Conservation (phyloP, 1,284 basidiomycete species). For the Microstroma glucosiphilum region DNA sequence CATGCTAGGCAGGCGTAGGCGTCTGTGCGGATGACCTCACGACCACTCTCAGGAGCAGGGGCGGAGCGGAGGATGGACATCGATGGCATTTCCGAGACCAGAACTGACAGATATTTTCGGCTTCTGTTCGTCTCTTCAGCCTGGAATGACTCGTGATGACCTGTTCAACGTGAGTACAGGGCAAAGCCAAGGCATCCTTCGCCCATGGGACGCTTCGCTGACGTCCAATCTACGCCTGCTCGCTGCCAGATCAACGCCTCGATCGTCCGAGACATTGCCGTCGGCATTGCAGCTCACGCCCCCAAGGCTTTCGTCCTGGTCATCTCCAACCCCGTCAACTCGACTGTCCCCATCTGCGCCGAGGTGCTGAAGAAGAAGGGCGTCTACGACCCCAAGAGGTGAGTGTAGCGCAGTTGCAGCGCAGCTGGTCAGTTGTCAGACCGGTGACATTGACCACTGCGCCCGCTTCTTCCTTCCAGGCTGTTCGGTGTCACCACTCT, state of each 20-base stretch:
- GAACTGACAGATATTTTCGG: too few species aligned
- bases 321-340: slow-evolving; percentile 93
- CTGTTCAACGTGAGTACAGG: slow-evolving; percentile 71
- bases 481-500: slow-evolving; percentile 97
- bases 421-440: background rate
- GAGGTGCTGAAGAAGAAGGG: slow-evolving; percentile 90
- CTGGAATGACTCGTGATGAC: slow-evolving; percentile 69
- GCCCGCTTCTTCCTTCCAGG: slow-evolving; percentile 52
- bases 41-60: too few species aligned
- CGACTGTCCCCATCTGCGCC: slow-evolving; percentile 92
- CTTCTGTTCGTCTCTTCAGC: slow-evolving; percentile 23
- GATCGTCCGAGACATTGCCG: slow-evolving; percentile 88
- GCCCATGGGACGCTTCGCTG: slow-evolving; percentile 51
- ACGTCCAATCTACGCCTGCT: slow-evolving; percentile 4
- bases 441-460: background rate
- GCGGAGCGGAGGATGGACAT: too few species aligned
- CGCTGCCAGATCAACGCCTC: slow-evolving; percentile 82
- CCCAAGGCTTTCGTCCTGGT: slow-evolving; percentile 92
- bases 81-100: too few species aligned
- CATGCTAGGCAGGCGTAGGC: too few species aligned
- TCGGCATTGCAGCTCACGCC: slow-evolving; percentile 71
- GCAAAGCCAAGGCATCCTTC: background rate
- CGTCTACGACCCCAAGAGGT: slow-evolving; percentile 72
- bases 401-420: slow-evolving; percentile 56
- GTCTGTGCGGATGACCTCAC: too few species aligned